phyloP scores from a whole-genome alignment of 2,329 filamentous ascomycete species.

The Eutypa lata region DNA sequence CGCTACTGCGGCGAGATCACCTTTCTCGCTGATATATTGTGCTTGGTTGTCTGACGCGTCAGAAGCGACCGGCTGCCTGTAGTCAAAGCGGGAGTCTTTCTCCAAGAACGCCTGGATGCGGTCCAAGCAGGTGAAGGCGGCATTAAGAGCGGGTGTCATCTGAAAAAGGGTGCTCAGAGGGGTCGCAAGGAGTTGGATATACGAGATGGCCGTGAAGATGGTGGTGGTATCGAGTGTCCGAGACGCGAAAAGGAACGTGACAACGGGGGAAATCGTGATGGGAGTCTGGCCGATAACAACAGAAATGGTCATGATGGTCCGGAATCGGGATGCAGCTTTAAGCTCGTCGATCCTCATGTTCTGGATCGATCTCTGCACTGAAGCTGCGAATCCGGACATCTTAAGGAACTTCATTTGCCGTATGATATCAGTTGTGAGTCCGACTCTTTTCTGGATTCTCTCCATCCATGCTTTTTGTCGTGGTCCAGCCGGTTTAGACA shows the following conservation, averaged over 20 bases:
- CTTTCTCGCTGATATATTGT: conserved; percentile 1
- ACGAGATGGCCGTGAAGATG: conserved; percentile 41
- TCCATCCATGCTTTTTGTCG: conserved; percentile 35
- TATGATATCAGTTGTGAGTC: conserved; percentile 30
- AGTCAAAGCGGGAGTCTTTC: too few relatives aligned
- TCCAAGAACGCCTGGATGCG: too few relatives aligned
- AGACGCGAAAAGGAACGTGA: conserved; percentile 35
- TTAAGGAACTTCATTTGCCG: conserved; percentile 40
- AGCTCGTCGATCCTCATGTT: conserved; percentile 34
- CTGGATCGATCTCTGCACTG: conserved; percentile 27
- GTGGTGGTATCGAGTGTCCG: conserved; percentile 28
- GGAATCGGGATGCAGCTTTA: conserved; percentile 29
- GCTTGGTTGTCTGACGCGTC: conserved; percentile 4
- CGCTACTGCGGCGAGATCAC: too few relatives aligned
- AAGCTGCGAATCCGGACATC: conserved; percentile 32
- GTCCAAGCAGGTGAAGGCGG: conserved; percentile 37
- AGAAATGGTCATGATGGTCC: conserved; percentile 7
- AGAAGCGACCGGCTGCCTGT: conserved; percentile 36
- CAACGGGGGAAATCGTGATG: conserved; percentile 32
- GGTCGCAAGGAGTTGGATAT: conserved; percentile 34
- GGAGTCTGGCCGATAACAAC: conserved; percentile 25
- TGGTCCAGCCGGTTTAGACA: conserved; percentile 19
- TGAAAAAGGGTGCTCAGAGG: conserved; percentile 39
- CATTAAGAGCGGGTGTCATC: conserved; percentile 32
- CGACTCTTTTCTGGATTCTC: conserved; percentile 28